phyloP scores from a whole-genome alignment of 495 filamentous ascomycete species.

The Podospora pseudocomata region DNA sequence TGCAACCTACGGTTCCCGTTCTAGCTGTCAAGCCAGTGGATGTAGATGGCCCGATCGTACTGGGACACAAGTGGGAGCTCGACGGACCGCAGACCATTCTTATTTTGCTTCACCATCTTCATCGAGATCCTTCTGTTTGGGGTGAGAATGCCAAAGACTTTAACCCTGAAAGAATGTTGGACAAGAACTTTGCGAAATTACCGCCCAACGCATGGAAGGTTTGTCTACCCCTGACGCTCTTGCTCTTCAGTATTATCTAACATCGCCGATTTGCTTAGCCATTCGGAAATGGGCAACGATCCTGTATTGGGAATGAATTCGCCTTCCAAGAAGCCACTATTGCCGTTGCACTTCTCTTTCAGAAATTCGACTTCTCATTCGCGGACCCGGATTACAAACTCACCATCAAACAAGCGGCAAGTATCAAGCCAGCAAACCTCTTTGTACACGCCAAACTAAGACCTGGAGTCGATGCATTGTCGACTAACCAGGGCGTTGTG shows the following conservation, averaged over 20 bases:
- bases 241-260: too few relatives aligned
- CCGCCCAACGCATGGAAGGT: constrained; percentile 47
- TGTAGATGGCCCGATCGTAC: constrained; percentile 39
- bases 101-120: constrained; percentile 38
- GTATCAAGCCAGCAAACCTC: too few relatives aligned
- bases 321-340: too few relatives aligned
- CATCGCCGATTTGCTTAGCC: constrained; percentile 18
- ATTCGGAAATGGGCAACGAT: constrained; percentile 48
- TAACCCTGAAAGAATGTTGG: constrained; percentile 55
- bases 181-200: constrained; percentile 52
- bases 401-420: too few relatives aligned
- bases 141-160: constrained; percentile 51
- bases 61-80: constrained; percentile 61
- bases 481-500: too few relatives aligned
- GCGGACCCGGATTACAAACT: too few relatives aligned
- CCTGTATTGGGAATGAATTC: constrained; percentile 46
- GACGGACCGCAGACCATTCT: constrained; percentile 51
- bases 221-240: too few relatives aligned
- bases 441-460: too few relatives aligned
- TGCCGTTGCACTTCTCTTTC: too few relatives aligned
- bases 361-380: too few relatives aligned
- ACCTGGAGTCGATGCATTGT: too few relatives aligned
- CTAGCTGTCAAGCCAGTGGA: constrained; percentile 39
- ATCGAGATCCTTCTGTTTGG: constrained; percentile 42
- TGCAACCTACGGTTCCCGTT: constrained; percentile 57